Evolutionary conservation across 2,329 filamentous ascomycete species (phyloP).

Genomic region (Penicillium sumatraense): DNA sequence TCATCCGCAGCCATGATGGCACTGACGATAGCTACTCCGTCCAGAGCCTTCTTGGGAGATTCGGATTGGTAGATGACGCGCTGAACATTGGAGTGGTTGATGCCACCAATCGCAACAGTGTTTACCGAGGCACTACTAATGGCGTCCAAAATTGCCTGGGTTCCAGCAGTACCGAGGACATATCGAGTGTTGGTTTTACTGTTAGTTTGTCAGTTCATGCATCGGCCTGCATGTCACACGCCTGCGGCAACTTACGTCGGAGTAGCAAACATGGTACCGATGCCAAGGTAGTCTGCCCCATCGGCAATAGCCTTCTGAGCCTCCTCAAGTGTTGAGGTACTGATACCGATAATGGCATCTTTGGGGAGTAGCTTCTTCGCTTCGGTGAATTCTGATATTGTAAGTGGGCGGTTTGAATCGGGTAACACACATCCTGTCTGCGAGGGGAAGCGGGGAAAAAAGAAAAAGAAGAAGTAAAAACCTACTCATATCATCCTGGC

Average conservation of each 20-base stretch:
- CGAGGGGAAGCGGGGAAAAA: neutral
- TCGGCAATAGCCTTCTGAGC: constrained; percentile 71
- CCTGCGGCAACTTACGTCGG: constrained; percentile 64
- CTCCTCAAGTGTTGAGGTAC: constrained; percentile 75
- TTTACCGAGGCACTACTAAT: constrained; percentile 57
- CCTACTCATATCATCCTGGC: constrained; percentile 88
- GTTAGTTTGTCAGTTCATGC: constrained; percentile 9
- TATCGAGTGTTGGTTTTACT: constrained; percentile 87
- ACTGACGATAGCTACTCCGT: constrained; percentile 87
- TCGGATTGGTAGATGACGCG: constrained; percentile 74
- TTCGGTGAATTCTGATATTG: constrained; percentile 46
- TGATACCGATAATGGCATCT: constrained; percentile 84
- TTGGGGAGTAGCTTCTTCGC: constrained; percentile 76
- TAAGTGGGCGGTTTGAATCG: neutral
- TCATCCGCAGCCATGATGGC: constrained; percentile 78
- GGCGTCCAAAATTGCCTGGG: constrained; percentile 66
- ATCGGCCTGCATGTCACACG: neutral
- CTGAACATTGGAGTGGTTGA: constrained; percentile 77
- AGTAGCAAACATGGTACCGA: constrained; percentile 88
- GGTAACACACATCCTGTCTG: neutral
- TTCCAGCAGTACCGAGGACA: constrained; percentile 75
- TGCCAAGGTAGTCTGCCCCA: constrained; percentile 88
- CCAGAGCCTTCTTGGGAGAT: constrained; percentile 62
- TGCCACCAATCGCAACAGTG: constrained; percentile 82
- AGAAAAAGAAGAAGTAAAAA: too few relatives aligned